Evolutionary conservation across 192 early-diverging fungal genomes (phyloP).

Genomic region (Backusella liffmaniae): DNA sequence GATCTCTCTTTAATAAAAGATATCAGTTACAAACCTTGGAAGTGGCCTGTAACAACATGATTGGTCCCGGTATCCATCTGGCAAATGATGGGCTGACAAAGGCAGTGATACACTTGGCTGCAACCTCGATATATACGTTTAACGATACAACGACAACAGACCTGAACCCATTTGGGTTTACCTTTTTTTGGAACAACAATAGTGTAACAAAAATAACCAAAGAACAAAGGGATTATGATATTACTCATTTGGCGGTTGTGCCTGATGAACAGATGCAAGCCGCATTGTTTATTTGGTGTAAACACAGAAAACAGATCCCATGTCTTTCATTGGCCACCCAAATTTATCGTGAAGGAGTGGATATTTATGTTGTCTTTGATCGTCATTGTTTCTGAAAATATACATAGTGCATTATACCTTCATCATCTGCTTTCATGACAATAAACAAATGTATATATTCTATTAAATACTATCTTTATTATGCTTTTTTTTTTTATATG

Average conservation of each 20-base stretch:
- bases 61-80: background rate
- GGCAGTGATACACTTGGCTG: background rate
- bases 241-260: background rate
- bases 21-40: background rate
- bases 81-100: background rate
- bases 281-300: constrained; percentile 12
- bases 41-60: background rate
- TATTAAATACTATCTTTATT: background rate
- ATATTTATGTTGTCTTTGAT: constrained; percentile 28
- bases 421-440: background rate
- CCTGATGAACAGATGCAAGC: constrained; percentile 13
- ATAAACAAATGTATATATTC: background rate
- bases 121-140: background rate
- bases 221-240: background rate
- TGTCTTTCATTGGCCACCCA: constrained; percentile 15
- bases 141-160: background rate
- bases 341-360: constrained; percentile 5
- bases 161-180: constrained; percentile 7
- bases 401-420: background rate
- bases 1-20: background rate
- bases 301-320: background rate
- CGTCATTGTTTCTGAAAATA: background rate
- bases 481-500: background rate
- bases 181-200: background rate
- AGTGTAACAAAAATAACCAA: background rate